A percentile compares a stretch with the other conserved stretches of the same genome.
Conservation (phyloP, 495 filamentous ascomycete species). For the Chaetomidium leptoderma region DNA sequence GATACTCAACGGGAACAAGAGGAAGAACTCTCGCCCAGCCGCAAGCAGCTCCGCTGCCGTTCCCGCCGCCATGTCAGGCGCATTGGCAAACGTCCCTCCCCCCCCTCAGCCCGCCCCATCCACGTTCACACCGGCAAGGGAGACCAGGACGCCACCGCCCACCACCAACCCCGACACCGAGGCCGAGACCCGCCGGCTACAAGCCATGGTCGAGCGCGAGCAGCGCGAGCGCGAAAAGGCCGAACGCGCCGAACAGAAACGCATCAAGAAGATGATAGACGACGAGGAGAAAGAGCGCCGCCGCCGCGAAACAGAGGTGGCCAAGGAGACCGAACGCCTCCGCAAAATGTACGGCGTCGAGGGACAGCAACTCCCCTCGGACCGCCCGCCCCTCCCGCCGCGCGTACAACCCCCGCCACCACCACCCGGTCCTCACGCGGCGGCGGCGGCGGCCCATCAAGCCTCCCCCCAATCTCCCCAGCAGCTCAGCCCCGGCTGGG, state of each 20-base stretch:
- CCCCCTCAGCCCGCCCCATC: neutral
- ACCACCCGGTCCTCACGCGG: neutral
- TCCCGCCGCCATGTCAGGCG: constrained; percentile 35
- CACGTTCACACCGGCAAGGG: constrained; percentile 15
- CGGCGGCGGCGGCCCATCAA: neutral
- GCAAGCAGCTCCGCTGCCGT: constrained; percentile 10
- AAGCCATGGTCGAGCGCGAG: constrained; percentile 48
- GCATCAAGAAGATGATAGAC: constrained; percentile 71
- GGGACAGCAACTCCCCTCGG: constrained; percentile 39
- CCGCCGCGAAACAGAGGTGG: constrained; percentile 66
- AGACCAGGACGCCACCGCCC: constrained; percentile 28
- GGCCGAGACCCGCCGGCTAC: constrained; percentile 58
- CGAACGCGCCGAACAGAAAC: constrained; percentile 60
- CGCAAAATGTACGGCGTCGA: constrained; percentile 64
- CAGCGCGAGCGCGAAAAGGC: constrained; percentile 49
- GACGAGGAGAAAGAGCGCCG: constrained; percentile 67
- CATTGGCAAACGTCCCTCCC: constrained; percentile 13
- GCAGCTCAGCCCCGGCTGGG: constrained; percentile 6
- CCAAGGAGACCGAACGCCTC: constrained; percentile 80
- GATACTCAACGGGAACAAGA: constrained; percentile 24
- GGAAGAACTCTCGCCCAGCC: constrained; percentile 44
- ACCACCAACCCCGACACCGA: constrained; percentile 57
- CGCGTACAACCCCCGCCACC: constrained; percentile 10
- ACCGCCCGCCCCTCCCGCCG: constrained; percentile 23
- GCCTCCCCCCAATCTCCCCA: constrained; percentile 5